Conservation (phyloP, 1,284 basidiomycete genomes). For the Phenoliferia sp. region DNA sequence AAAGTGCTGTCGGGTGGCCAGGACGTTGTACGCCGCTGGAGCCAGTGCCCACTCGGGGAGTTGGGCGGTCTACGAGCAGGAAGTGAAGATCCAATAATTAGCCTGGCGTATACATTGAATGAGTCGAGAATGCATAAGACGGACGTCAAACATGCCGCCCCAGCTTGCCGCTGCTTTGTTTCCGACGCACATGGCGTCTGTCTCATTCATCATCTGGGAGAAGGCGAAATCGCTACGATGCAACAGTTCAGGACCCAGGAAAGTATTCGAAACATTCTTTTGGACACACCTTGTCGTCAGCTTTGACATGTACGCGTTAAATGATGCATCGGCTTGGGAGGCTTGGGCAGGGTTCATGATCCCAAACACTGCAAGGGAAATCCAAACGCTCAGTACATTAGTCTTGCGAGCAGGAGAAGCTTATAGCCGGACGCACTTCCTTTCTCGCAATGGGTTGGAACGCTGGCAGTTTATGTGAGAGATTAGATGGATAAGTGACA, state of each 20-base stretch:
- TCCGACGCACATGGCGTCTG: not conserved
- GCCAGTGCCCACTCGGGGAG: constrained; percentile 10
- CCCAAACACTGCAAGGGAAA: not conserved
- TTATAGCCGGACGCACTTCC: constrained; percentile 5
- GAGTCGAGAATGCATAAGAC: not conserved
- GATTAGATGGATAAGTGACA: not conserved
- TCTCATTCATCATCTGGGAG: constrained; percentile 6
- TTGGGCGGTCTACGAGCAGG: not conserved
- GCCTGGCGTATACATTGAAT: too few species aligned
- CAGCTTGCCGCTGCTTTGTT: constrained; percentile 5
- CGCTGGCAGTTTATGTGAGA: too few species aligned
- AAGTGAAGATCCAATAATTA: not conserved
- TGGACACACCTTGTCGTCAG: not conserved
- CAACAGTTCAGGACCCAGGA: not conserved
- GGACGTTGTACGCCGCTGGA: constrained; percentile 1
- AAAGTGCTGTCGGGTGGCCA: constrained; percentile 14
- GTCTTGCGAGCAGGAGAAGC: not conserved
- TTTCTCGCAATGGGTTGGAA: constrained; percentile 25
- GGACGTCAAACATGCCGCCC: constrained; percentile 10
- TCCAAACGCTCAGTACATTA: not conserved
- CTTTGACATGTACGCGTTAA: not conserved
- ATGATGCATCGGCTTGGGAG: too few species aligned
- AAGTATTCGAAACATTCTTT: not conserved
- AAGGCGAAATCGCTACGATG: not conserved
- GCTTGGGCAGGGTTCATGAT: constrained; percentile 12